Evolutionary conservation across 352 stramenopile genomes (phyloP).

Genomic region (Phytopythium sindhum): DNA sequence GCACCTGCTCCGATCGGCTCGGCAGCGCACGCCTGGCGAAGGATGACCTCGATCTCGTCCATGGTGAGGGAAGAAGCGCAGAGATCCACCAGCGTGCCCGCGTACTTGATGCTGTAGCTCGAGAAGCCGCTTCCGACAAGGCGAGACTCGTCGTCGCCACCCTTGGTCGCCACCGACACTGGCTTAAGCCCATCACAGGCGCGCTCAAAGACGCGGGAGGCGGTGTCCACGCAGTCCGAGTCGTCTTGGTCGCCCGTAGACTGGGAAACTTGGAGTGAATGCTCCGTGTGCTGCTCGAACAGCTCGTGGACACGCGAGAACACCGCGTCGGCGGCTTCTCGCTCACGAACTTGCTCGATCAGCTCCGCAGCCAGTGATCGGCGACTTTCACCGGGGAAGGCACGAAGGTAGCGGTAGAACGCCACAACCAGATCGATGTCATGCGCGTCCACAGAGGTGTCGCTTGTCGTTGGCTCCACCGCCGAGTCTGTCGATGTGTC

Average conservation of each 20-base stretch:
- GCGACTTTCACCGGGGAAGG: conserved; percentile 28
- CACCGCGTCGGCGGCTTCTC: conserved; percentile 50
- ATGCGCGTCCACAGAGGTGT: conserved; percentile 48
- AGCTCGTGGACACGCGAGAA: conserved; percentile 45
- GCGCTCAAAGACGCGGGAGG: conserved; percentile 25
- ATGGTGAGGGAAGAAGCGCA: conserved; percentile 28
- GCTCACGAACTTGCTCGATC: conserved; percentile 32
- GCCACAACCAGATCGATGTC: conserved; percentile 72
- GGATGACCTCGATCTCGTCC: conserved; percentile 23
- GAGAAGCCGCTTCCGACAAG: conserved; percentile 40
- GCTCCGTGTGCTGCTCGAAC: conserved; percentile 23
- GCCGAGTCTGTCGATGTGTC: background rate
- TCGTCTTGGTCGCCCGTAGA: conserved; percentile 10
- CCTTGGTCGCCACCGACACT: background rate
- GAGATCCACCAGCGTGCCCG: conserved; percentile 38
- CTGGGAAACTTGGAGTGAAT: conserved; percentile 26
- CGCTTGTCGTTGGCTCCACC: conserved; percentile 1
- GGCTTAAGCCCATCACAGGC: conserved; percentile 10
- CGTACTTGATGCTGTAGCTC: conserved; percentile 73
- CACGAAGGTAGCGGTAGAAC: conserved; percentile 79
- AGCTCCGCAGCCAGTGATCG: conserved; percentile 37
- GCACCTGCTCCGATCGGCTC: background rate
- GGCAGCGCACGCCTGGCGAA: conserved; percentile 28
- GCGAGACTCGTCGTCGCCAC: conserved; percentile 13
- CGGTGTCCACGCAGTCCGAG: conserved; percentile 36